Evolutionary conservation across 495 filamentous ascomycete species (phyloP), one percentile per base, ranked within the genome.

Genomic region (Neurospora terricola): DNA sequence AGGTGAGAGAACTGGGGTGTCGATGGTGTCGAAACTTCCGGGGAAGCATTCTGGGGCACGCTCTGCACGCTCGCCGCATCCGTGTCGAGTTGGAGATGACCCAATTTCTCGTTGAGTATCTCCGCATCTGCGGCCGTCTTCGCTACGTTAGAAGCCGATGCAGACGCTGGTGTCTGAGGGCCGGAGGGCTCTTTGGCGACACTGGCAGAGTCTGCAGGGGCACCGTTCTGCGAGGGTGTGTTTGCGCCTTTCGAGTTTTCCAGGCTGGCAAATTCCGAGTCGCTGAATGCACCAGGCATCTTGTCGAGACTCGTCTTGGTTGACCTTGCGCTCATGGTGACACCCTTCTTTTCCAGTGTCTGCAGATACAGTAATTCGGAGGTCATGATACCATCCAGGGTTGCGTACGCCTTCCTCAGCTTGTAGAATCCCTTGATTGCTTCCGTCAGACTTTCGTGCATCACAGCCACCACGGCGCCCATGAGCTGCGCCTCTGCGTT

Each of bases 391-490:
- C 86, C 87, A 79, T 97, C 91, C 21, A 99, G 84, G 5, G 95
- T 92, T 34, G 92, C 83, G 78, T 91, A 98, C 7, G 96, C 96
- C 76, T 94, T 97, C 74, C 96, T 86, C 78, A 99, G 79, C 80
- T 94, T 96, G 79, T 97, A 97, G 75, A 98, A 97, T 1, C 93
- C 93, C 80, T 91, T 92, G 78, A 99, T 88, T 66, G 90, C 93
- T 76, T 98, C 96, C 0, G 95, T 96, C 75, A 98, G 82, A 76
- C 93, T 97, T 81, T 98, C 96, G 73, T 94, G 96, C 76, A 98
- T 84, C 10, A 98, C 92, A 1, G 88, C 93, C 5, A 97, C 88
- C 18, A 99, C 91, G 8, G 96, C 96, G 76, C 87, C 87, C 92
- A 97, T 97, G 70, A 99, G 82, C 76, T 97, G 92, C 3, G 92